phyloP scores from a whole-genome alignment of 2,329 filamentous ascomycete species.

The Penicillium italicum region DNA sequence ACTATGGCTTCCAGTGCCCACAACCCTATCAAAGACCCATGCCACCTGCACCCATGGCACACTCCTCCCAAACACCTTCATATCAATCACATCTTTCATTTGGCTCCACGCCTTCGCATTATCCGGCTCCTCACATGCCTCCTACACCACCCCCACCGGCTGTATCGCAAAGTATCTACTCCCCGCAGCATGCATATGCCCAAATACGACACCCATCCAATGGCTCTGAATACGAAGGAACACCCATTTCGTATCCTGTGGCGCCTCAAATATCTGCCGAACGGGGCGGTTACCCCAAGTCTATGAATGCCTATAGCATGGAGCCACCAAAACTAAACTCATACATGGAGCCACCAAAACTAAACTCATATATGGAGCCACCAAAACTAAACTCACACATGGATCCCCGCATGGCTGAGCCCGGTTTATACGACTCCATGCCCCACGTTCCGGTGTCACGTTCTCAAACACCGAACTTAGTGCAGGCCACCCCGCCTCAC shows the following conservation, averaged over 20 bases:
- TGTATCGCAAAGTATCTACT: constrained; percentile 32
- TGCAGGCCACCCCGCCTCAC: constrained; percentile 35
- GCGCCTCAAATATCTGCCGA: constrained; percentile 21
- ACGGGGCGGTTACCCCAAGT: constrained; percentile 26
- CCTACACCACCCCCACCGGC: constrained; percentile 44
- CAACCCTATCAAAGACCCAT: constrained; percentile 37
- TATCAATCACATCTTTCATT: constrained; percentile 44
- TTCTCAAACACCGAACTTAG: constrained; percentile 28
- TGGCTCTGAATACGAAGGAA: constrained; percentile 33
- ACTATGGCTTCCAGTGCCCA: constrained; percentile 37
- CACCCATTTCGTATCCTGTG: constrained; percentile 21
- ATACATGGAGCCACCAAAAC: constrained; percentile 35
- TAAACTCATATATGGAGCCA: constrained; percentile 31
- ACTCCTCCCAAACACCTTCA: constrained; percentile 36
- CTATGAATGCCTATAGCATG: constrained; percentile 29
- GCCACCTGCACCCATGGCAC: constrained; percentile 38
- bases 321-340: constrained; percentile 26
- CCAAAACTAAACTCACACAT: constrained; percentile 33
- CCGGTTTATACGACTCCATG: constrained; percentile 41
- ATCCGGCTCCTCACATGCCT: constrained; percentile 42
- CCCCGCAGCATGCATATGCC: constrained; percentile 35
- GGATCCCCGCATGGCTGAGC: constrained; percentile 36
- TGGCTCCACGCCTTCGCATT: constrained; percentile 40
- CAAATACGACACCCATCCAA: constrained; percentile 34
- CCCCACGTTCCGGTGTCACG: constrained; percentile 22